A percentile compares a stretch with the other conserved stretches of the same genome.
phyloP scores from a whole-genome alignment of 129 eudicot genomes.

The Tagetes erecta region DNA sequence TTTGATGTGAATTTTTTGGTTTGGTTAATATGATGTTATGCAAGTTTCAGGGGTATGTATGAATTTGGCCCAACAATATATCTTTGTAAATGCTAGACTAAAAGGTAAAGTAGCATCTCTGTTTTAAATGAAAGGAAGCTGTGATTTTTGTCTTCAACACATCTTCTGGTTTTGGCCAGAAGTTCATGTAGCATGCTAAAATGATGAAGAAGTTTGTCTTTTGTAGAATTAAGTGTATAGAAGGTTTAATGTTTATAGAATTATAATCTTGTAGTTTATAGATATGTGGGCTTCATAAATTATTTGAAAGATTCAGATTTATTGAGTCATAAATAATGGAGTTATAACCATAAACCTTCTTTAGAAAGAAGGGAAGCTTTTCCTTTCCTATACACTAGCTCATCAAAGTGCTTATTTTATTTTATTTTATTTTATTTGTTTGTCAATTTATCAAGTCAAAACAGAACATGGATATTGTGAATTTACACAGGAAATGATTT shows the following conservation, averaged over 20 bases:
- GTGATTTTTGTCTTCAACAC: background rate
- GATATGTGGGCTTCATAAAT: slow-evolving; percentile 10
- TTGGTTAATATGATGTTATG: background rate
- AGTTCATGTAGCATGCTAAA: background rate
- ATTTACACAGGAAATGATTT: background rate
- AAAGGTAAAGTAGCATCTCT: background rate
- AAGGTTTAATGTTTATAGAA: background rate
- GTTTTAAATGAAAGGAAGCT: background rate
- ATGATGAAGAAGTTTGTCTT: background rate
- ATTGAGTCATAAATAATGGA: background rate
- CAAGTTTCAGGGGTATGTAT: slow-evolving; percentile 4
- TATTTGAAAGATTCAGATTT: slow-evolving; percentile 6
- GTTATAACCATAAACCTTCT: background rate
- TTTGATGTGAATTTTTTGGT: background rate
- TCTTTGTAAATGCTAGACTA: background rate
- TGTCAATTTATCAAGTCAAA: background rate
- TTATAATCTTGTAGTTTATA: background rate
- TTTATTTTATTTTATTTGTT: background rate
- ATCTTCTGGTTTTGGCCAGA: background rate
- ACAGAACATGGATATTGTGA: background rate
- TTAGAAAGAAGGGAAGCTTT: background rate
- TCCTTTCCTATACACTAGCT: background rate
- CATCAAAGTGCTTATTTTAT: background rate
- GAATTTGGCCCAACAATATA: background rate
- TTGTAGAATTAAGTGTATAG: background rate